phyloP scores from a whole-genome alignment of 176 grass and related monocot species.

The Zea mays region Zm-B73-REFERENCE-NAM-5.0 NC_050104.1:149303501-149304000 shows the following conservation, averaged over 20 bases:
- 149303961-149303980: slow-evolving; percentile 11
- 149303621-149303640: slow-evolving; percentile 9
- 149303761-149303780: background rate
- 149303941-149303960: slow-evolving; percentile 10
- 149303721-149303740: background rate
- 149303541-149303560: background rate
- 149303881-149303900: background rate
- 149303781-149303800: background rate
- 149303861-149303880: background rate
- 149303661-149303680: background rate
- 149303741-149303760: slow-evolving; percentile 1
- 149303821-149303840: background rate
- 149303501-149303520: background rate
- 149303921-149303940: background rate
- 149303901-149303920: background rate
- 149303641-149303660: background rate
- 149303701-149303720: background rate
- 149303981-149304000: slow-evolving; percentile 6
- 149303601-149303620: background rate
- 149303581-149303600: background rate
- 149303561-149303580: background rate
- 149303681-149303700: background rate
- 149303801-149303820: background rate
- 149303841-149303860: background rate
- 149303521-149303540: background rate